Percentiles rank a stretch among this genome's conserved stretches.
phyloP scores from a whole-genome alignment of 177 flowering plant species.

The Vitis hybrid region DNA sequence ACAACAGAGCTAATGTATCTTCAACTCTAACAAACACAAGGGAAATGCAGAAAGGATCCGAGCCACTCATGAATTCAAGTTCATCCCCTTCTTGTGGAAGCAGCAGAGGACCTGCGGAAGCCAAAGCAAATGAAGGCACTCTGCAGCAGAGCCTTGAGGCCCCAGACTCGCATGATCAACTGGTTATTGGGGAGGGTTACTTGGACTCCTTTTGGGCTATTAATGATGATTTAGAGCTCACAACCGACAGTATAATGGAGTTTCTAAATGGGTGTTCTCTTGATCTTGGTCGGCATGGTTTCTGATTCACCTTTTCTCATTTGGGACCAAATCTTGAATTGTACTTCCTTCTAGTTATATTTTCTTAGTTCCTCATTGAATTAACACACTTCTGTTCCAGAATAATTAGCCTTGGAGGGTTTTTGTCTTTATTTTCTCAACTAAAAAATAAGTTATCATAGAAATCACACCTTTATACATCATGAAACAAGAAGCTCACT shows the following conservation, averaged over 20 bases:
- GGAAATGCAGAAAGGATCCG: background rate
- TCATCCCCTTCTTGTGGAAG: background rate
- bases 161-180: background rate
- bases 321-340: too few relatives aligned
- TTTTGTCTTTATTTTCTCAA: too few relatives aligned
- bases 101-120: background rate
- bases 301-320: background rate
- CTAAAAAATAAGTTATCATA: too few relatives aligned
- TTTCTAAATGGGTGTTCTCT: background rate
- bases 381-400: too few relatives aligned
- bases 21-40: background rate
- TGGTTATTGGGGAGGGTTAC: background rate
- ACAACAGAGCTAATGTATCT: background rate
- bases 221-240: background rate
- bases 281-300: constrained; percentile 4
- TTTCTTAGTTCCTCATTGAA: too few relatives aligned
- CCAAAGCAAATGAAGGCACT: background rate
- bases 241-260: background rate
- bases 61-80: background rate
- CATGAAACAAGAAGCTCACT: too few relatives aligned
- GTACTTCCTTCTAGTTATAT: too few relatives aligned
- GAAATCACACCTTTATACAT: too few relatives aligned
- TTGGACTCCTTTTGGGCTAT: background rate
- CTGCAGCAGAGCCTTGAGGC: background rate
- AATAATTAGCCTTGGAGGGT: too few relatives aligned